These are phyloP conservation scores for Candida sanyaensis DNA, from an alignment of 1,139 yeast species.

Conservation along the genomic window DNA sequence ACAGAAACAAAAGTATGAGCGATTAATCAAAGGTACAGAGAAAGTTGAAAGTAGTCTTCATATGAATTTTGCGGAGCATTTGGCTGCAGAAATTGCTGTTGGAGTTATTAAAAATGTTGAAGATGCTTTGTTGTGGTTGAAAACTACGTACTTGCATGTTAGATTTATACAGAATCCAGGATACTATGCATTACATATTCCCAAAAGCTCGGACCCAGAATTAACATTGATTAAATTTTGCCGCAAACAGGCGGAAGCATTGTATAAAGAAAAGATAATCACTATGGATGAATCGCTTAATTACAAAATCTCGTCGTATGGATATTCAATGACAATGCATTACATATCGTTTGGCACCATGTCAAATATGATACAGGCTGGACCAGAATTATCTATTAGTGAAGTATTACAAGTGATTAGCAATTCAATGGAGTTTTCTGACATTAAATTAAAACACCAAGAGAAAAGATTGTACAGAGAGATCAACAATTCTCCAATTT, in stretches of 20 bases:
- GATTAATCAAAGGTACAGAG: slow-evolving; percentile 44
- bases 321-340: slow-evolving; percentile 48
- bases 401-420: slow-evolving; percentile 29
- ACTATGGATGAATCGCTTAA: slow-evolving; percentile 9
- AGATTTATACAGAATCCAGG: slow-evolving; percentile 40
- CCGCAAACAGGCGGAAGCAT: slow-evolving; percentile 24
- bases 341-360: slow-evolving; percentile 45
- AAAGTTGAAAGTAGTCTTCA: slow-evolving; percentile 53
- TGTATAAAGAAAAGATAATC: slow-evolving; percentile 30
- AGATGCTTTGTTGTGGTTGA: slow-evolving; percentile 51
- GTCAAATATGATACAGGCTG: slow-evolving; percentile 26
- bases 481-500: slow-evolving; percentile 36
- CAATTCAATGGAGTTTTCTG: slow-evolving; percentile 38
- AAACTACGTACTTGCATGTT: slow-evolving; percentile 52
- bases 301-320: slow-evolving; percentile 35
- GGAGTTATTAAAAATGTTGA: slow-evolving; percentile 37
- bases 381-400: slow-evolving; percentile 14
- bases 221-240: slow-evolving; percentile 29
- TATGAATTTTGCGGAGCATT: slow-evolving; percentile 42
- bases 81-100: slow-evolving; percentile 52
- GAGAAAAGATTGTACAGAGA: slow-evolving; percentile 45
- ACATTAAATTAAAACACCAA: slow-evolving; percentile 37
- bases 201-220: slow-evolving; percentile 19
- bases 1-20: slow-evolving; percentile 37
- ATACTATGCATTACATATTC: slow-evolving; percentile 26